These are phyloP conservation scores for Musa balbisiana DNA, from an alignment of 202 grass and related monocot genomes.

Conservation along the genomic window DNA sequence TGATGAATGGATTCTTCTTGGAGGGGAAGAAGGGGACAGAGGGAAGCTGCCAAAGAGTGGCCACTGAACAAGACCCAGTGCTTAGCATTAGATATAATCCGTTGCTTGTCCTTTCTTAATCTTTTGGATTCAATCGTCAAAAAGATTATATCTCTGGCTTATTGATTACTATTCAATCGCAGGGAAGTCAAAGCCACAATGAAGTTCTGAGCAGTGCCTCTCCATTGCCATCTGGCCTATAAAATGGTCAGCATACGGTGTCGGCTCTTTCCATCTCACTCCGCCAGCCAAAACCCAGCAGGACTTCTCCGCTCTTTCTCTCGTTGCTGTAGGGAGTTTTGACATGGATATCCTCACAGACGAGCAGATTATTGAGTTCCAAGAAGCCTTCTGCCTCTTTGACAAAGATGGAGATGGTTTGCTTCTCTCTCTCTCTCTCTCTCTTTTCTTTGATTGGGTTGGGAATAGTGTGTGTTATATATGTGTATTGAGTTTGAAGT, in stretches of 20 bases:
- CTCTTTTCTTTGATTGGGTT: background rate
- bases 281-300: background rate
- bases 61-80: no score
- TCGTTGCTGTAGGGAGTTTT: background rate
- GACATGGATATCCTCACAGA: background rate
- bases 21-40: background rate
- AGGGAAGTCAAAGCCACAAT: background rate
- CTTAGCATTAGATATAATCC: no score
- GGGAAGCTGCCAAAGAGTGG: background rate
- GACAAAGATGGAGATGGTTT: constrained; percentile 1
- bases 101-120: background rate
- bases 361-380: background rate
- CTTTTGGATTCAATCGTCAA: background rate
- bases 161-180: no score
- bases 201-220: background rate
- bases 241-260: background rate
- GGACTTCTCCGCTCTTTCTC: background rate
- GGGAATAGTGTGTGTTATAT: no score
- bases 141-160: background rate
- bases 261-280: background rate
- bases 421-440: background rate
- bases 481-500: background rate
- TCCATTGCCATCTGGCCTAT: background rate
- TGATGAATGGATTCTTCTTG: background rate
- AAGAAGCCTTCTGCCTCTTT: background rate